Conservation (phyloP, 2,329 filamentous ascomycete species). For the Pestalotiopsis sp. region DNA sequence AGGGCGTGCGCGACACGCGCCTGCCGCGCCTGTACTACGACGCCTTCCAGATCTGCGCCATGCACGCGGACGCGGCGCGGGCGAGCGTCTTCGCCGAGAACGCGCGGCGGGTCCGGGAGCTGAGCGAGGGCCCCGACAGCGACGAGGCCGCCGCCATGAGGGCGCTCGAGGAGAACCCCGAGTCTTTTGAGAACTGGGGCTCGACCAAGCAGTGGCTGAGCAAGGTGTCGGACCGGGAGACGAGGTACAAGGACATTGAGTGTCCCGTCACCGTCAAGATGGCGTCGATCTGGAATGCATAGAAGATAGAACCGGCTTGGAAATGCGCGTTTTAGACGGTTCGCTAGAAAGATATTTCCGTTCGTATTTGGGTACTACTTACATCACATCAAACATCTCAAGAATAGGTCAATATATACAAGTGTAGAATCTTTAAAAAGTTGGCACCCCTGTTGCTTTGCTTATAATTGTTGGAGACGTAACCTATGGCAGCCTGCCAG, state of each 20-base stretch:
- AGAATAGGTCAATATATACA: too few relatives aligned
- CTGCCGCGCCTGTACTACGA: slow-evolving; percentile 39
- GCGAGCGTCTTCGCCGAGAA: slow-evolving; percentile 41
- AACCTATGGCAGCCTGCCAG: too few relatives aligned
- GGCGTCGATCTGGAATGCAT: background rate
- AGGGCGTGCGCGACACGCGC: background rate
- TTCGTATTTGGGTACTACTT: background rate
- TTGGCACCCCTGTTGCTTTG: too few relatives aligned
- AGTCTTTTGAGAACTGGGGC: slow-evolving; percentile 8
- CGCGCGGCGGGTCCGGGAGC: slow-evolving; percentile 33
- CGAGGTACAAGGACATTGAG: slow-evolving; percentile 6
- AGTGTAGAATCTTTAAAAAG: too few relatives aligned
- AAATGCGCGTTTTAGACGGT: background rate
- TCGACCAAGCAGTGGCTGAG: slow-evolving; percentile 1
- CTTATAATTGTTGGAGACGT: too few relatives aligned
- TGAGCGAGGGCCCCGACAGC: slow-evolving; percentile 40
- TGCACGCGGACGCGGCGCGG: slow-evolving; percentile 42
- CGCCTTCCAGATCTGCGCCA: slow-evolving; percentile 40
- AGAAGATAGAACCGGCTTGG: background rate
- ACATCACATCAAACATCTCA: too few relatives aligned
- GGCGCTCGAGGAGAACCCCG: background rate
- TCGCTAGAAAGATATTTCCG: background rate
- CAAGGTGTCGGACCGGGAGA: background rate
- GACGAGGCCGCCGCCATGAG: slow-evolving; percentile 4
- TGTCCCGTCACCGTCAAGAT: background rate